These are phyloP conservation scores for Cladobotryum mycophilum DNA, from an alignment of 2,329 filamentous ascomycete genomes.

Conservation along the genomic window DNA sequence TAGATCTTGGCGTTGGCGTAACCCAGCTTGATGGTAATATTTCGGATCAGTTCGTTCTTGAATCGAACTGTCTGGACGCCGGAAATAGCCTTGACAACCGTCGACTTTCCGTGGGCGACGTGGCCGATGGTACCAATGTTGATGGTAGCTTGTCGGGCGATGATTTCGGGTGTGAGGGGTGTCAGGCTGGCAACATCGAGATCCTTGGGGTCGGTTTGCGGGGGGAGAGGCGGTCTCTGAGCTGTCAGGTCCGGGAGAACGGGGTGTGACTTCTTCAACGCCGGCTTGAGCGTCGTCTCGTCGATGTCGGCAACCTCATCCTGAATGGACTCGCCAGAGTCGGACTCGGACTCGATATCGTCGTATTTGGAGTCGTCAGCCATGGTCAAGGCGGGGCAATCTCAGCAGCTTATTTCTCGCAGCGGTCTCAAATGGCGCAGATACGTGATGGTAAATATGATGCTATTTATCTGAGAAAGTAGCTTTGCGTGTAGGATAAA, in stretches of 20 bases:
- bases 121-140: conserved; percentile 98
- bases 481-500: too few species aligned
- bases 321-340: conserved; percentile 58
- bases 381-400: conserved; percentile 30
- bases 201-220: conserved; percentile 87
- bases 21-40: conserved; percentile 99
- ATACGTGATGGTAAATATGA: too few species aligned
- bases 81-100: conserved; percentile 97
- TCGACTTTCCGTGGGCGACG: conserved; percentile 98
- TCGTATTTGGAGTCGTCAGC: conserved; percentile 59
- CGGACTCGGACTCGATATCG: conserved; percentile 67
- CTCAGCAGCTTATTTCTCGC: too few species aligned
- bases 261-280: conserved; percentile 67
- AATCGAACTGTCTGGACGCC: conserved; percentile 98
- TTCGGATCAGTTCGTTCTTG: conserved; percentile 98
- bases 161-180: conserved; percentile 92
- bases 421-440: too few species aligned
- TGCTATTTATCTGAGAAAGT: too few species aligned
- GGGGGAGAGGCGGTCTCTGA: conserved; percentile 54
- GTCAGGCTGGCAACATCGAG: conserved; percentile 75
- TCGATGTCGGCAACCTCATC: conserved; percentile 52
- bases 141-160: conserved; percentile 95
- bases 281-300: conserved; percentile 70
- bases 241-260: conserved; percentile 53
- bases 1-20: conserved; percentile 99